These are phyloP conservation scores for Penicillium olsonii DNA, from an alignment of 2,329 filamentous ascomycete species.

Conservation along the genomic window DNA sequence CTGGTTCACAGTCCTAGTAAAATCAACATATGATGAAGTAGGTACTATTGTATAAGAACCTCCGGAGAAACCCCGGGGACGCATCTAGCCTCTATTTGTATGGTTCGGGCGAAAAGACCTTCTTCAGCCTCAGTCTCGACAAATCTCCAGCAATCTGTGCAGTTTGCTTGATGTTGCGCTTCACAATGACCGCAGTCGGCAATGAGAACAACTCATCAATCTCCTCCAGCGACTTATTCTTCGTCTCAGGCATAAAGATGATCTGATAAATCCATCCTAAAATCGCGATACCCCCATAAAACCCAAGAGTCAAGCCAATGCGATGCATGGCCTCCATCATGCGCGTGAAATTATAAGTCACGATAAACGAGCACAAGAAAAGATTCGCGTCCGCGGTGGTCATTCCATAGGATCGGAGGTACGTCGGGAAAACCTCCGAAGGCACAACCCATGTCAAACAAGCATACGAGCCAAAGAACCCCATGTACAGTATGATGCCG, in stretches of 20 bases:
- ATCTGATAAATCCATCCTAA: slow-evolving; percentile 72
- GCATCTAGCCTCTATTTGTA: slow-evolving; percentile 6
- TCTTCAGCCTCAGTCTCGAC: slow-evolving; percentile 45
- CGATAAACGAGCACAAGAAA: slow-evolving; percentile 71
- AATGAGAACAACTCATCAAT: slow-evolving; percentile 68
- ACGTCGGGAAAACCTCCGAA: slow-evolving; percentile 71
- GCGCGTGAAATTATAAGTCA: slow-evolving; percentile 72
- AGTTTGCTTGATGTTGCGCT: slow-evolving; percentile 55
- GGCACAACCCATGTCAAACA: slow-evolving; percentile 68
- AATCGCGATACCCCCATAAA: slow-evolving; percentile 73
- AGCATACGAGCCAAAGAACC: slow-evolving; percentile 67
- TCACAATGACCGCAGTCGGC: slow-evolving; percentile 64
- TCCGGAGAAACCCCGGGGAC: too few species aligned
- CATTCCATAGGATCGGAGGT: slow-evolving; percentile 73
- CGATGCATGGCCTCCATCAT: slow-evolving; percentile 69
- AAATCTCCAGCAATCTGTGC: slow-evolving; percentile 50
- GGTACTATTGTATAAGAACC: too few species aligned
- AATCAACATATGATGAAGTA: too few species aligned
- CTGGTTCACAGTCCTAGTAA: too few species aligned
- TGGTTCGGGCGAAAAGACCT: slow-evolving; percentile 46
- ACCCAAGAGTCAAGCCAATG: slow-evolving; percentile 68
- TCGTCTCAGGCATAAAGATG: slow-evolving; percentile 75
- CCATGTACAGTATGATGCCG: slow-evolving; percentile 62
- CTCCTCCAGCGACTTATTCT: slow-evolving; percentile 69
- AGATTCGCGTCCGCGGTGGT: slow-evolving; percentile 67